Percentiles rank a stretch among this genome's conserved stretches.
Conservation (phyloP, 129 eudicot species). For the Pulicaria dysenterica region DNA sequence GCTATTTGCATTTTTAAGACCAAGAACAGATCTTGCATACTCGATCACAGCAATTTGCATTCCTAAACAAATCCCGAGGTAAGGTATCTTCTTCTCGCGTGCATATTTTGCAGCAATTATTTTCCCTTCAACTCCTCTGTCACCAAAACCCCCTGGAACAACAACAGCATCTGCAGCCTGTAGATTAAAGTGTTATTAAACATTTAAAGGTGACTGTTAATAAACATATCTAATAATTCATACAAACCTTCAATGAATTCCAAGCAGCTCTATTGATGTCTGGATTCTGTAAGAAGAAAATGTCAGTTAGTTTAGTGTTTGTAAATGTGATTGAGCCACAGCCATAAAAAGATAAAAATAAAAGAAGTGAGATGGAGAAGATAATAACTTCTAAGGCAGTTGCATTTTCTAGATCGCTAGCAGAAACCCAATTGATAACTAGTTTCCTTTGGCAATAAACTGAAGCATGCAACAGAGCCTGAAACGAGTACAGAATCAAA, state of each 20-base stretch:
- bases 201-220: not conserved
- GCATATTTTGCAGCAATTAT: constrained; percentile 91
- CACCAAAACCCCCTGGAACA: constrained; percentile 98
- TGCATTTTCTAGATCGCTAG: constrained; percentile 86
- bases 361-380: constrained; percentile 24
- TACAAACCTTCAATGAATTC: constrained; percentile 73
- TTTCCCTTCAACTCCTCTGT: constrained; percentile 94
- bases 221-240: constrained; percentile 1
- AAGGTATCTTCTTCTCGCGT: constrained; percentile 73
- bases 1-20: constrained; percentile 79
- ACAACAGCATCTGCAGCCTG: constrained; percentile 76
- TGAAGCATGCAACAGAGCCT: constrained; percentile 98
- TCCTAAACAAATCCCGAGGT: constrained; percentile 88
- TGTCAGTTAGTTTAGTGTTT: constrained; percentile 7
- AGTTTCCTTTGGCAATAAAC: constrained; percentile 77
- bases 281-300: constrained; percentile 60
- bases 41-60: constrained; percentile 95
- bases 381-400: constrained; percentile 68
- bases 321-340: not conserved
- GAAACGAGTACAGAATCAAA: constrained; percentile 24
- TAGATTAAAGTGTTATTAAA: constrained; percentile 16
- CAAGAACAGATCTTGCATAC: constrained; percentile 81
- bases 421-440: constrained; percentile 78
- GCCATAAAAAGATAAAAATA: not conserved
- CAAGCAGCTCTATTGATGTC: constrained; percentile 70